A percentile compares a stretch with the other conserved stretches of the same genome.
Evolutionary conservation across 352 stramenopile genomes (phyloP).

Genomic region (Phytopythium helicoides): DNA sequence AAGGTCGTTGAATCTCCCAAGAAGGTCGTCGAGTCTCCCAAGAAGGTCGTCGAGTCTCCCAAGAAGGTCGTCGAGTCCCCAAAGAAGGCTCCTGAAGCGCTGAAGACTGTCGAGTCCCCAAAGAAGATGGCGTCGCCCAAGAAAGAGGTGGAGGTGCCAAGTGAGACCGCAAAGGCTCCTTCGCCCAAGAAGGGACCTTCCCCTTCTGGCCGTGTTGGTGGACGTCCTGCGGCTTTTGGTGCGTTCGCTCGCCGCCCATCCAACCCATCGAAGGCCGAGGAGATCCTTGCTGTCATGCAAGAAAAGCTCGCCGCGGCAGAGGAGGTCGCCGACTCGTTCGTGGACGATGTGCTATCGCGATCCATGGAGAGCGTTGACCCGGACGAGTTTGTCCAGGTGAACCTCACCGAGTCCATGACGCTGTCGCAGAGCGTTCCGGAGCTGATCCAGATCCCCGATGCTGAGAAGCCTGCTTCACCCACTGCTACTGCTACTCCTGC

Average conservation of each 20-base stretch:
- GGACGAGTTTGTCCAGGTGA: constrained; percentile 69
- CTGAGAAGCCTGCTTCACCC: neutral
- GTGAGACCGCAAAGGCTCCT: neutral
- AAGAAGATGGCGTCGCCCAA: too few species aligned
- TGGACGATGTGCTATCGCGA: constrained; percentile 40
- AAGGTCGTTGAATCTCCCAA: constrained; percentile 10
- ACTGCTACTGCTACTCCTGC: neutral
- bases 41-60: constrained; percentile 3
- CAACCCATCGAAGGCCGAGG: constrained; percentile 15
- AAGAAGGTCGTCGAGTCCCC: neutral
- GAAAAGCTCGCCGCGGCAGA: constrained; percentile 30
- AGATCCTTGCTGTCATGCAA: constrained; percentile 15
- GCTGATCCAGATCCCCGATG: constrained; percentile 26
- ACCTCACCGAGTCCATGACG: constrained; percentile 48
- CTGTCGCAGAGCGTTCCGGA: constrained; percentile 24
- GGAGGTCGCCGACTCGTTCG: constrained; percentile 39
- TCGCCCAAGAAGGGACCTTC: constrained; percentile 1
- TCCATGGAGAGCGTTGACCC: constrained; percentile 49
- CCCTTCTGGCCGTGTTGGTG: constrained; percentile 2
- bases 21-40: constrained; percentile 1
- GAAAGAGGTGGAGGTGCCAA: too few species aligned
- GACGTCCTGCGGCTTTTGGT: constrained; percentile 5
- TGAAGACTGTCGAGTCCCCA: too few species aligned
- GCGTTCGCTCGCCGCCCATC: constrained; percentile 2
- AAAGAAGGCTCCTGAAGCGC: constrained; percentile 5